These are phyloP conservation scores for Strobilomyces confusus DNA, from an alignment of 768 basidiomycete genomes.

Conservation along the genomic window DNA sequence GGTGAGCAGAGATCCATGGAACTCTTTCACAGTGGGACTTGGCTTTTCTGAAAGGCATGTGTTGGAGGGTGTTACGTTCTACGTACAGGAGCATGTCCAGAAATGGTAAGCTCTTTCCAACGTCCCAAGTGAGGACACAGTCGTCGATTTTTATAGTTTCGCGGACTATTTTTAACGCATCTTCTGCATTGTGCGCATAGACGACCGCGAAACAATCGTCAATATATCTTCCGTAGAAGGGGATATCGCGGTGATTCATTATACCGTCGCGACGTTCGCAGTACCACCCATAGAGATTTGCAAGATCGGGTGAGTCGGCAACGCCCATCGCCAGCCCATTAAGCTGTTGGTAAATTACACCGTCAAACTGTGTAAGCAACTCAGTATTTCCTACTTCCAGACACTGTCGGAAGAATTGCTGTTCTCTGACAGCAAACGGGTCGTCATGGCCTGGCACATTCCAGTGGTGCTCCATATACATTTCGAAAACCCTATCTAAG, in stretches of 20 bases:
- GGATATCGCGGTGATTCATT: background rate
- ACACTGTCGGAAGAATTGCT: background rate
- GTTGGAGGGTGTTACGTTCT: background rate
- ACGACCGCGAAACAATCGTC: background rate
- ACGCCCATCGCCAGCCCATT: slow-evolving; percentile 8
- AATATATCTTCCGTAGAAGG: slow-evolving; percentile 3
- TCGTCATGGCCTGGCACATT: background rate
- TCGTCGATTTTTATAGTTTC: background rate
- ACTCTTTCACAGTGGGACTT: background rate
- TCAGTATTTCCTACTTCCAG: background rate
- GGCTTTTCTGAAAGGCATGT: background rate
- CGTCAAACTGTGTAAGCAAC: background rate
- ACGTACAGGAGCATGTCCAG: background rate
- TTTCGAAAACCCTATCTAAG: background rate
- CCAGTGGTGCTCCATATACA: background rate
- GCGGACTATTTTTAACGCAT: background rate
- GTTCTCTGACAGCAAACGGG: background rate
- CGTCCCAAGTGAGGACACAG: background rate
- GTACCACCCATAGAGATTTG: slow-evolving; percentile 6
- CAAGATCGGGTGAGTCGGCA: slow-evolving; percentile 10
- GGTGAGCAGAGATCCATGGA: slow-evolving; percentile 1
- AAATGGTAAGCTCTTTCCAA: background rate
- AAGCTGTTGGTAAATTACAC: background rate
- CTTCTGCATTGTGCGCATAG: background rate
- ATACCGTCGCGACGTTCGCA: background rate